phyloP scores from a whole-genome alignment of 2,329 filamentous ascomycete genomes.

The Calonectria fujianensis region DNA sequence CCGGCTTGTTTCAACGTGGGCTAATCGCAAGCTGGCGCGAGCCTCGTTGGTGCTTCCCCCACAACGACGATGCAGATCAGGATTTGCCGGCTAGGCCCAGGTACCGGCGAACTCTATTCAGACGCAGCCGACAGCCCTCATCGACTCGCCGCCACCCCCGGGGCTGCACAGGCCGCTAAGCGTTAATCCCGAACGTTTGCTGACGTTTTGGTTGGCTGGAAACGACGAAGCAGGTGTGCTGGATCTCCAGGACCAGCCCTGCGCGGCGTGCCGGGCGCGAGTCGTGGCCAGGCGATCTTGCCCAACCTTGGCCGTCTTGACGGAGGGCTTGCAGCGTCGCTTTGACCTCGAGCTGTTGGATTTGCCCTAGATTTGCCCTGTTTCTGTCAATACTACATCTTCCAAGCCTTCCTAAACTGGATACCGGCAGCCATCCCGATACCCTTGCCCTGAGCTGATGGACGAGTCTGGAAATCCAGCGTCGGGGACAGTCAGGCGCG shows the following conservation, averaged over 20 bases:
- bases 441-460: background rate
- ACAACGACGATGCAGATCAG: constrained; percentile 7
- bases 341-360: constrained; percentile 5
- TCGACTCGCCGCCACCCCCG: background rate
- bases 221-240: background rate
- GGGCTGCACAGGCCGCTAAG: background rate
- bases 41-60: background rate
- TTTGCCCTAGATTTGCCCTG: background rate
- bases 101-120: constrained; percentile 21
- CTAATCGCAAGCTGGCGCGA: background rate
- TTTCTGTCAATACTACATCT: constrained; percentile 4
- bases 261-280: constrained; percentile 17
- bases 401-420: background rate
- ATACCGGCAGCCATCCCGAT: background rate
- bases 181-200: background rate
- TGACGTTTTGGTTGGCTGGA: background rate
- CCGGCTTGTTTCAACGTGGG: constrained; percentile 1
- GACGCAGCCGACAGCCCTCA: background rate
- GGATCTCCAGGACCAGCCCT: constrained; percentile 13
- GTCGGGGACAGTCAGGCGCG: background rate
- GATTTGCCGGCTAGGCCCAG: constrained; percentile 13
- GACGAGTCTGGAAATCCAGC: background rate
- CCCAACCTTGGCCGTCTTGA: background rate
- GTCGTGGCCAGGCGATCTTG: constrained; percentile 34
- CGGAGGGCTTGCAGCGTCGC: constrained; percentile 11